Evolutionary conservation across 2,329 filamentous ascomycete genomes (phyloP), one percentile per base, ranked within the genome.

Genomic region (Colletotrichum zoysiae): DNA sequence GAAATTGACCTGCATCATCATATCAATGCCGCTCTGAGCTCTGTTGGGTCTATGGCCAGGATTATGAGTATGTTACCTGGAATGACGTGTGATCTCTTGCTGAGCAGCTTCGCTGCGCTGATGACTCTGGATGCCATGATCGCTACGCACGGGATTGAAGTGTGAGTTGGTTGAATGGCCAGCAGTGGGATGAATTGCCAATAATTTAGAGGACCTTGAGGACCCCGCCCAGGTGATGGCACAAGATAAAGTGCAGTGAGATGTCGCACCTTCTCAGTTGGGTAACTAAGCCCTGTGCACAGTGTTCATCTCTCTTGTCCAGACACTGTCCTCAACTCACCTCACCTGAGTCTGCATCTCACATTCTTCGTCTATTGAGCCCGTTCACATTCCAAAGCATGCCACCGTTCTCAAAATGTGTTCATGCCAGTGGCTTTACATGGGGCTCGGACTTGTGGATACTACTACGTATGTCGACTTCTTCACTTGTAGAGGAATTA

Each of bases 1-100:
- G 86, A 57, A 97, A 86, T 78, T 91, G 92, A 60, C 94, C 94
- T 94, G 1, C 8, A 3, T 18, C 8, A 3, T 16, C 30, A 3
- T 26, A 8, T 65, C 18, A 65, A 67, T 26, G 12, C 26, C n/a
- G 44, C 26, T 23, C 18, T 46, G 38, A n/a, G 12, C 30, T 18
- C 23, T n/a, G 42, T 48, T 8, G 42, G 14, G 46, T 12, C 23
- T 42, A 8, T 30, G 16, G 5, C 14, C 3, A 26, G 8, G 38
- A 7, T 42, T 26, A 38, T 9, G 56, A 26, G 42, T 26, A 44
- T 42, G 8, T 53, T 72, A 72, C 72, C 72, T 38, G 83, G 82
- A n/a, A 83, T 66, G 53, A 80, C 71, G 74, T 87, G 85, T 5
- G 82, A 81, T 62, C 81, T 84, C 76, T 81, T 83, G 76, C 80